Evolutionary conservation across 2,329 filamentous ascomycete genomes (phyloP), one percentile per base, ranked within the genome.

Genomic region (Hawksworthiomyces lignivorus): DNA sequence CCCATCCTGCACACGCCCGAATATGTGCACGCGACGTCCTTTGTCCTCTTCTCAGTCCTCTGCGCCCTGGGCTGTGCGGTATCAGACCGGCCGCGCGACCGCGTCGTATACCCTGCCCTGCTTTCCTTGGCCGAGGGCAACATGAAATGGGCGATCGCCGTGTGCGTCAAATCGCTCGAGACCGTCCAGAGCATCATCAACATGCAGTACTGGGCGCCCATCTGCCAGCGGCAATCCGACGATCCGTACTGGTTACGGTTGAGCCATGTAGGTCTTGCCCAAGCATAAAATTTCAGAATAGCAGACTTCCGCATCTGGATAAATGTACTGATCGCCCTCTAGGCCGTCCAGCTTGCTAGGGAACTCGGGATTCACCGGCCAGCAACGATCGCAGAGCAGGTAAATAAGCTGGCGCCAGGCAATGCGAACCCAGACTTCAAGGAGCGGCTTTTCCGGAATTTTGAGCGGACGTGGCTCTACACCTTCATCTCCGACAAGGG

Each of bases 1-100:
- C 50, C 49, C 2, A n/a, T 38, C 3, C 47, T 56, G 19, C 52
- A 55, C 42, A 52, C 51, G 4, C 49, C 52, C 7, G 44, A 48
- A 17, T 51, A 50, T n/a, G 52, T 56, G 9, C 48, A 53, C 9
- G 35, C 44, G 4, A 30, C 34, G 10, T 56, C 53, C 2, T 56
- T 54, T 41, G 52, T 53, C 3, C 49, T 56, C 2, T 56, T 56
- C 31, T 53, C 53, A 1, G 48, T 45, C 2, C 45, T 56, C 7
- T 54, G 52, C 24, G 49, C 53, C 10, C 41, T 56, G 2, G 53
- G 52, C n/a, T 54, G 52, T 24, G 53, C 51, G 11, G 39, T 56
- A 15, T 56, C 53, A 4, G 47, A 42, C 32, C 47, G 50, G 4
- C 50, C 53, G 4, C 46, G 53, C 10, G 53, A 56, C 36, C 40